Evolutionary conservation across 2,329 filamentous ascomycete genomes (phyloP).

Genomic region (Trichoderma sp.): DNA sequence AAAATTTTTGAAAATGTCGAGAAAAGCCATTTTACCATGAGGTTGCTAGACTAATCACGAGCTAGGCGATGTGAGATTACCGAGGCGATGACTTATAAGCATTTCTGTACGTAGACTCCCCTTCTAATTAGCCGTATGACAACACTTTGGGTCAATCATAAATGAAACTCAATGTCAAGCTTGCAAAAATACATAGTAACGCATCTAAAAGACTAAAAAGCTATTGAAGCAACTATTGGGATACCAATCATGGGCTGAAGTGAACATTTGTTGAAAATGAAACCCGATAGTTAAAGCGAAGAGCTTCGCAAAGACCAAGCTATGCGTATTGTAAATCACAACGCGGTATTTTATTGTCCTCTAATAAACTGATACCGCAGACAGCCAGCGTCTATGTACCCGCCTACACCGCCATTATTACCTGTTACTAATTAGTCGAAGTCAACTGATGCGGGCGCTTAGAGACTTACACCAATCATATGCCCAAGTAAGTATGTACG

Average conservation of each 20-base stretch:
- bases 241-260: neutral
- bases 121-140: too few relatives aligned
- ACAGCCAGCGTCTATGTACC: conserved; percentile 7
- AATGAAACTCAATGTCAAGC: neutral
- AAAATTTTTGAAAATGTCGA: neutral
- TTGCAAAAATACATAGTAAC: neutral
- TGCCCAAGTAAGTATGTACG: too few relatives aligned
- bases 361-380: conserved; percentile 1
- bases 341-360: neutral
- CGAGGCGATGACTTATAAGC: neutral
- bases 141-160: neutral
- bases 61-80: neutral
- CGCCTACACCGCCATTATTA: neutral
- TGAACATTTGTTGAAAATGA: neutral
- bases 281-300: neutral
- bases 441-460: neutral
- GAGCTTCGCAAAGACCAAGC: neutral
- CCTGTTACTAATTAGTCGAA: neutral
- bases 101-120: too few relatives aligned
- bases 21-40: neutral
- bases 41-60: neutral
- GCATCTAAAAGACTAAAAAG: neutral
- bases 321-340: neutral
- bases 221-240: neutral
- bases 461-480: neutral